Evolutionary conservation across 805 yeast species (phyloP), one percentile per base, ranked within the genome.

Genomic region (Metschnikowia similis): DNA sequence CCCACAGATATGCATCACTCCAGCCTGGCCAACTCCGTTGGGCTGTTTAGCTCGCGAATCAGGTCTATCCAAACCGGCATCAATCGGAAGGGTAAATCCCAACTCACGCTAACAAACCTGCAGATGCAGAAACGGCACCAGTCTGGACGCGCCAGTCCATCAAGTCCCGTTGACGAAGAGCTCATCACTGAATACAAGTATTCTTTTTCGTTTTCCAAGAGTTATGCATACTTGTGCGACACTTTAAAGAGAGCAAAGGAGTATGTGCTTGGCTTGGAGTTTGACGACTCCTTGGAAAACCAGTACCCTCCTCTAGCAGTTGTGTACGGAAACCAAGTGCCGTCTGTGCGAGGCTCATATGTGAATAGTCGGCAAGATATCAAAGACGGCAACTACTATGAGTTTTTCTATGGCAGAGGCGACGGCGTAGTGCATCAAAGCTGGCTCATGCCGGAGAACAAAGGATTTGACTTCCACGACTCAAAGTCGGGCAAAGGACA

Each of bases 341-440:
- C 97, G 0, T 87, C 96, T 0, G 91, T 89, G 4, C 76, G 94
- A 47, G 96, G 92, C 7, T 85, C 89, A 2, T 70, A 82, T 47
- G 94, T 90, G 1, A 64, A 72, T 31, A 80, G 84, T 6, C 63
- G 63, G 9, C 78, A 84, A 39, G 94, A 82, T 35, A 82, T 91
- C 51, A 75, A 70, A 50, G 74, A 77, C 36, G 96, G 96, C 3
- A 78, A 81, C 55, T 90, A 87, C 68, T 82, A 78, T 54, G 84
- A 87, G 58, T 85, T 89, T 58, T 81, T 78, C 58, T 90, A 88
- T 60, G 96, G 96, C 0, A 88, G 89, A 4, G 97, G 97, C 13
- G 97, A 91, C 65, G 97, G 97, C 39, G 97, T 91, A 16, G 89
- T 89, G 1, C 87, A 87, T 66, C 87, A 85, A 56, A 80, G 80